These are phyloP conservation scores for Kwoniella shivajii DNA, from an alignment of 1,284 basidiomycete genomes.

Conservation along the genomic window DNA sequence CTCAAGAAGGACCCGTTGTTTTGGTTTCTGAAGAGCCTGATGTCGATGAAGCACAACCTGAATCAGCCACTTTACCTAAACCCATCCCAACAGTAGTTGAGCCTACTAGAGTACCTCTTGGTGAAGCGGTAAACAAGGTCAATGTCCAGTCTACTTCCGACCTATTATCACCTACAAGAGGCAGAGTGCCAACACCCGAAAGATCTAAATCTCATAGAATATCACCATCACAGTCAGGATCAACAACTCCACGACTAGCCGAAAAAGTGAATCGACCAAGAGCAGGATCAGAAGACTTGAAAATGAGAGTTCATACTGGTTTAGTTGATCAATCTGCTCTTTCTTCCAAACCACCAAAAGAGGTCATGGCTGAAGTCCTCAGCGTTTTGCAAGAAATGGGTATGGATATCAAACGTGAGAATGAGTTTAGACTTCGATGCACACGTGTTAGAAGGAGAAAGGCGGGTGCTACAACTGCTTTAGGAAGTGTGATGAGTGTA, in stretches of 20 bases:
- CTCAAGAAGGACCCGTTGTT: slow-evolving; percentile 24
- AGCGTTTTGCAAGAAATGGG: slow-evolving; percentile 85
- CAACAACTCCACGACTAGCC: not conserved
- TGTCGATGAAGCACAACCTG: slow-evolving; percentile 10
- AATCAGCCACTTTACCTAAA: slow-evolving; percentile 20
- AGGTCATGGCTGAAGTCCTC: slow-evolving; percentile 83
- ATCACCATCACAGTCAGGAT: not conserved
- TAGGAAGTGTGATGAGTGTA: slow-evolving; percentile 51
- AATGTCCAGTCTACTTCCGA: slow-evolving; percentile 33
- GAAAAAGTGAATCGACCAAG: slow-evolving; percentile 5
- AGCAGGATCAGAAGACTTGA: slow-evolving; percentile 56
- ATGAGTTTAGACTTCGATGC: slow-evolving; percentile 84
- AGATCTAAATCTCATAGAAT: slow-evolving; percentile 30
- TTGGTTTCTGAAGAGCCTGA: slow-evolving; percentile 11
- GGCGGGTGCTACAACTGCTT: slow-evolving; percentile 53
- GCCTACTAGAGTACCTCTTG: slow-evolving; percentile 21
- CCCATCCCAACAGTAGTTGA: not conserved
- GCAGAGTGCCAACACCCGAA: slow-evolving; percentile 10
- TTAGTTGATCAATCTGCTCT: slow-evolving; percentile 90
- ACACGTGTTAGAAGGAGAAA: slow-evolving; percentile 71
- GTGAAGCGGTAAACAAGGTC: slow-evolving; percentile 29
- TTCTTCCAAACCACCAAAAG: slow-evolving; percentile 77
- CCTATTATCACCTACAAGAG: slow-evolving; percentile 20
- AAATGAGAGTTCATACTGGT: slow-evolving; percentile 83
- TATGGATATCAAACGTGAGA: slow-evolving; percentile 81